These are phyloP conservation scores for Pythium phragmitis DNA, from an alignment of 352 stramenopile species.

Conservation along the genomic window DNA sequence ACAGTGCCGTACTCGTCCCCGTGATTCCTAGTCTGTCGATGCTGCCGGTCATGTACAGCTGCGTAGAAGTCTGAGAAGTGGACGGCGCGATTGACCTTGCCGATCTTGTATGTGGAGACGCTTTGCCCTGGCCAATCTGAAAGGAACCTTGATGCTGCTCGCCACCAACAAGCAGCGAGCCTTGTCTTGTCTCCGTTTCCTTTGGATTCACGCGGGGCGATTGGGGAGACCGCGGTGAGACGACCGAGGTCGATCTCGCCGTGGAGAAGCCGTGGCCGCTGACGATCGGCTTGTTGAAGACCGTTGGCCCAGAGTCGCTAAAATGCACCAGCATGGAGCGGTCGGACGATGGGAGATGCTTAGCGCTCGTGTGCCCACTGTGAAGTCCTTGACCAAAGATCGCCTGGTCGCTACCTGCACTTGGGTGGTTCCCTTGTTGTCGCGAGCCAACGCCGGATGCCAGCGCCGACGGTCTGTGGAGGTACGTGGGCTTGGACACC, in stretches of 20 bases:
- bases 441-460: neutral
- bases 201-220: slow-evolving; percentile 4
- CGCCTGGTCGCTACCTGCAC: neutral
- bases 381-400: slow-evolving; percentile 2
- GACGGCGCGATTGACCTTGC: neutral
- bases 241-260: neutral
- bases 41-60: neutral
- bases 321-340: neutral
- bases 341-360: neutral
- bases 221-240: slow-evolving; percentile 3
- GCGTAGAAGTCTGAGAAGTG: neutral
- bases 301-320: neutral
- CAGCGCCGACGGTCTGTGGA: slow-evolving; percentile 15
- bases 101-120: slow-evolving; percentile 11
- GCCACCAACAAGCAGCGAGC: slow-evolving; percentile 2
- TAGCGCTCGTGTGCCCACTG: neutral
- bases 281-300: neutral
- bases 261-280: neutral
- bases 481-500: slow-evolving; percentile 21
- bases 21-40: neutral
- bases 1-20: neutral
- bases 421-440: neutral
- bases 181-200: slow-evolving; percentile 11
- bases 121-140: neutral
- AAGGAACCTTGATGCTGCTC: neutral